Percentiles rank a stretch among this genome's conserved stretches.
These are phyloP conservation scores for Grosmannia penicillata DNA, from an alignment of 2,329 filamentous ascomycete genomes.

Conservation along the genomic window DNA sequence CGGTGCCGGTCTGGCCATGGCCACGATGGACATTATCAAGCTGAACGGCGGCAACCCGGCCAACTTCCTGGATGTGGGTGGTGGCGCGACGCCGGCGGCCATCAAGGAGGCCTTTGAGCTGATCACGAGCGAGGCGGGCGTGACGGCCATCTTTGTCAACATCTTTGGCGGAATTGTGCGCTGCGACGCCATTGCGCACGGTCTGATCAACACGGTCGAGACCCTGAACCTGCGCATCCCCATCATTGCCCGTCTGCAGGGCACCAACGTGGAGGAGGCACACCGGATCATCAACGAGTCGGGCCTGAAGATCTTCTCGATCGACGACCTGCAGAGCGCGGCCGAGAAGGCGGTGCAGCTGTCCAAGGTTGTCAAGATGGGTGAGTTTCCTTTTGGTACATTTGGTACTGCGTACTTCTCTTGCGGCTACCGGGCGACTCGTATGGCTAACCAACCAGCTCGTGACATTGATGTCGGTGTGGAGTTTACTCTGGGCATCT, in stretches of 20 bases:
- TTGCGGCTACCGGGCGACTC: no score
- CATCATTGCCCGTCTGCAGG: conserved; percentile 92
- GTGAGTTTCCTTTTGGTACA: conserved; percentile 49
- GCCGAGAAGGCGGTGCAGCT: conserved; percentile 98
- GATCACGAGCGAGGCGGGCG: conserved; percentile 96
- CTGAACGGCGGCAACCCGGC: conserved; percentile 90
- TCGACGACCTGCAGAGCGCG: conserved; percentile 91
- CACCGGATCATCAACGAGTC: conserved; percentile 92
- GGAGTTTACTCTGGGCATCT: conserved; percentile 90
- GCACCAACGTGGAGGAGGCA: conserved; percentile 93
- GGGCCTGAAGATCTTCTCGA: conserved; percentile 98
- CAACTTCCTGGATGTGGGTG: conserved; percentile 98
- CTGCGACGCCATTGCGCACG: conserved; percentile 93
- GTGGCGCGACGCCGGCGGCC: conserved; percentile 88
- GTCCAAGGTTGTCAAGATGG: conserved; percentile 98
- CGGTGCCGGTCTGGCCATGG: conserved; percentile 97
- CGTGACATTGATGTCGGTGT: conserved; percentile 96
- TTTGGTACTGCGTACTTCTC: no score
- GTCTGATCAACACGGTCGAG: conserved; percentile 88
- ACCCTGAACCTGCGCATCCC: conserved; percentile 91
- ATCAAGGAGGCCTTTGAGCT: conserved; percentile 97
- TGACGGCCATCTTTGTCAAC: conserved; percentile 98
- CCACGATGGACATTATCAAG: conserved; percentile 99
- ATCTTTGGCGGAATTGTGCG: conserved; percentile 98
- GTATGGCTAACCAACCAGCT: conserved; percentile 38